Evolutionary conservation across 2,329 filamentous ascomycete genomes (phyloP).

Genomic region (Elsinoe perseae): DNA sequence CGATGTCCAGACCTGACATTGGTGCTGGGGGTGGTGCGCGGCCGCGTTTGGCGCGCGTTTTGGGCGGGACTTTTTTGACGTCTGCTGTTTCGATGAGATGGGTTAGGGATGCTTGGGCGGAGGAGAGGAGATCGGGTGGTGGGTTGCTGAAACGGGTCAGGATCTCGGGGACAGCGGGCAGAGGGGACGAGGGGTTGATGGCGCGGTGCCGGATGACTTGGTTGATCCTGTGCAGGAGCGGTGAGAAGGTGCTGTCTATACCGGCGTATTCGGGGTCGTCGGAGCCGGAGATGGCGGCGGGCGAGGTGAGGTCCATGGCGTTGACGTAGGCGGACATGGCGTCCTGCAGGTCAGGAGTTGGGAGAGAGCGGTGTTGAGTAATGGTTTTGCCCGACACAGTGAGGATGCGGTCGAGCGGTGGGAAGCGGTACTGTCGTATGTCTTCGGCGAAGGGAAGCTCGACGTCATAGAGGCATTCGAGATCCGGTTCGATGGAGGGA

Average conservation of each 20-base stretch:
- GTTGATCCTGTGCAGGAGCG: constrained; percentile 79
- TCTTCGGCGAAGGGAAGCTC: constrained; percentile 92
- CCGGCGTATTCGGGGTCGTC: constrained; percentile 71
- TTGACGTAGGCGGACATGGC: constrained; percentile 92
- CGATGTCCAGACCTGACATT: constrained; percentile 73
- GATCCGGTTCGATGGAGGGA: constrained; percentile 67
- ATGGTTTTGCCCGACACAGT: constrained; percentile 77
- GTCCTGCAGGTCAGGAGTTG: constrained; percentile 61
- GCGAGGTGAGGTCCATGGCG: constrained; percentile 74
- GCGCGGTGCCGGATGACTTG: constrained; percentile 79
- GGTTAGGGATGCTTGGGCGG: constrained; percentile 52
- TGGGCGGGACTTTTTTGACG: constrained; percentile 60
- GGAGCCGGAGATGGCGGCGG: constrained; percentile 59
- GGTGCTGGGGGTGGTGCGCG: constrained; percentile 52
- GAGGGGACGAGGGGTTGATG: constrained; percentile 57
- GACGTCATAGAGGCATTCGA: constrained; percentile 82
- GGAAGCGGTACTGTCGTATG: constrained; percentile 81
- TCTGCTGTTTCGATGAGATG: constrained; percentile 61
- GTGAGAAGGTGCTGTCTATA: constrained; percentile 76
- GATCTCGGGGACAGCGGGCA: constrained; percentile 55
- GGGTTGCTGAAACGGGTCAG: constrained; percentile 67
- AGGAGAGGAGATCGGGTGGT: constrained; percentile 56
- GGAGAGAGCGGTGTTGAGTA: constrained; percentile 75
- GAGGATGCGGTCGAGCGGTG: constrained; percentile 76
- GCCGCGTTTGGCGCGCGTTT: constrained; percentile 51